Percentiles rank a stretch among this genome's conserved stretches.
Conservation (phyloP, 768 basidiomycete genomes). For the Mycena leptocephala region DNA sequence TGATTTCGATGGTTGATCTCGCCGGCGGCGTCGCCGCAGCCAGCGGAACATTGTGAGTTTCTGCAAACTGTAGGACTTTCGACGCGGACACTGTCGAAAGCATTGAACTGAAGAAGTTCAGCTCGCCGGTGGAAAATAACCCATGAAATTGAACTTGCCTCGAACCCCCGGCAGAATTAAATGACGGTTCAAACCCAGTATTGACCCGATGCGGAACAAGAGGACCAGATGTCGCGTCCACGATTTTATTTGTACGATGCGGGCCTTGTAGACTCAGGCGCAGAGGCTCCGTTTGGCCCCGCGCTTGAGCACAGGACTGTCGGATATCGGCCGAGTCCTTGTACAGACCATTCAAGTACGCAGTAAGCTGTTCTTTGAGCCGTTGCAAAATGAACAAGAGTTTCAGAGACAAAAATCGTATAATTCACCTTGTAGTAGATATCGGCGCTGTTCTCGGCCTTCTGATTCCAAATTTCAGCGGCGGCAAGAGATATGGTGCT, state of each 20-base stretch:
- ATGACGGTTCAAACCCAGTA: background rate
- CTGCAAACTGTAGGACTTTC: background rate
- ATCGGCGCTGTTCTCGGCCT: background rate
- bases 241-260: slow-evolving; percentile 3
- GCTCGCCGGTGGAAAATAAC: background rate
- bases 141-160: background rate
- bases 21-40: background rate
- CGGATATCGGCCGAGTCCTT: slow-evolving; percentile 18
- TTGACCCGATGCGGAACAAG: slow-evolving; percentile 8
- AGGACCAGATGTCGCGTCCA: slow-evolving; percentile 1
- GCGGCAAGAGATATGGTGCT: background rate
- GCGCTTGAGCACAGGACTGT: slow-evolving; percentile 11
- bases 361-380: slow-evolving; percentile 24
- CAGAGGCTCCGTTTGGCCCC: slow-evolving; percentile 6
- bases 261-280: background rate
- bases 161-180: background rate
- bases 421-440: slow-evolving; percentile 13
- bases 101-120: background rate
- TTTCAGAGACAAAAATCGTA: too few relatives aligned
- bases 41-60: slow-evolving; percentile 1
- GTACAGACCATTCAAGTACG: slow-evolving; percentile 11
- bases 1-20: background rate
- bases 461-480: background rate
- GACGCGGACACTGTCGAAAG: background rate
- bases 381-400: background rate